Conservation (phyloP, 2,329 filamentous ascomycete species). For the Cladophialophora immunda region DNA sequence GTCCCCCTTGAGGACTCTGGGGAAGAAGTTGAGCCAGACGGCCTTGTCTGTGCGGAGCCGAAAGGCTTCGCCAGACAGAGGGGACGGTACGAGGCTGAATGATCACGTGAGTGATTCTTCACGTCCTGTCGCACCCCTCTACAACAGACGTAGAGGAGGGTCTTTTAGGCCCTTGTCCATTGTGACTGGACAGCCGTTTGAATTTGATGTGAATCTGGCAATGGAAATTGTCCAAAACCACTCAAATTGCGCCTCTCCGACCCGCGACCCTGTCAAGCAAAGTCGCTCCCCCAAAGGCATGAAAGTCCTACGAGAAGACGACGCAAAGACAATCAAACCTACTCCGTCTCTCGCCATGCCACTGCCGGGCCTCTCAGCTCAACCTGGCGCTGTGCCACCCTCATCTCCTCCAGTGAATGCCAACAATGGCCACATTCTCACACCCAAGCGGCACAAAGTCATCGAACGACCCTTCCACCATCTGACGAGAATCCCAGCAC, state of each 20-base stretch:
- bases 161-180: slow-evolving; percentile 34
- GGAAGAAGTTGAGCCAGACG: slow-evolving; percentile 29
- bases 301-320: slow-evolving; percentile 23
- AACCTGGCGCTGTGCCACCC: neutral
- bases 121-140: slow-evolving; percentile 14
- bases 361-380: neutral
- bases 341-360: slow-evolving; percentile 12
- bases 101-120: slow-evolving; percentile 27
- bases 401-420: slow-evolving; percentile 12
- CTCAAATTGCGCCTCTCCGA: slow-evolving; percentile 5
- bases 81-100: slow-evolving; percentile 25
- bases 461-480: slow-evolving; percentile 31
- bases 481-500: slow-evolving; percentile 31
- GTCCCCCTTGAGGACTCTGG: slow-evolving; percentile 23
- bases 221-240: slow-evolving; percentile 32
- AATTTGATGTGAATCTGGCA: slow-evolving; percentile 31
- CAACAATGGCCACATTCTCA: neutral
- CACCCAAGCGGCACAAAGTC: neutral
- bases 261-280: slow-evolving; percentile 17
- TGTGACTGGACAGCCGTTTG: slow-evolving; percentile 32
- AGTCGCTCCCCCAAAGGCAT: slow-evolving; percentile 1
- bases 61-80: slow-evolving; percentile 27
- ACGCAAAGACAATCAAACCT: slow-evolving; percentile 24
- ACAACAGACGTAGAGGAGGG: slow-evolving; percentile 4
- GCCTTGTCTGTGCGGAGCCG: slow-evolving; percentile 28